Base-by-base conservation (phyloP, 768 basidiomycete genomes). In the Chalciporus sphaerocephalus region DNA sequence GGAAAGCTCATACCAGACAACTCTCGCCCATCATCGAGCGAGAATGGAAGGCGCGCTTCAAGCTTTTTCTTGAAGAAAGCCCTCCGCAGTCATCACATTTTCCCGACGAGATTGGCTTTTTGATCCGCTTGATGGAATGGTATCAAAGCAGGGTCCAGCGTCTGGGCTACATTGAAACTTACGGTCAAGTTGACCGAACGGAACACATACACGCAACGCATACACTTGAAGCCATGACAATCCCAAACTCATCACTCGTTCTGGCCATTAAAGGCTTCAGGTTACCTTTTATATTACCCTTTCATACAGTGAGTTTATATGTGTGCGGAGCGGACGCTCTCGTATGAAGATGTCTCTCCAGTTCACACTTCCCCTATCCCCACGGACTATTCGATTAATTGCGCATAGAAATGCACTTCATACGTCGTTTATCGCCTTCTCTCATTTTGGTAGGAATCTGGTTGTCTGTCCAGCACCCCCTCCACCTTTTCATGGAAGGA, bases 381-480 rank as follows among this genome's bases (percentile, higher is more conserved):
- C 71, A 16, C 64, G 75, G 16, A 60, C 64, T 20, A 70, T 67
- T 18, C 73, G 76, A 16, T 54, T 76, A 12, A 72, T 78, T 30
- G 69, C 73, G 5, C 73, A 78, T 46, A 60, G 72, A 40, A 75
- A 73, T 45, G 75, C 72, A 23, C 60, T 78, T 12, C 65, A 74
- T 38, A 70, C 71, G 15, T 72, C 74, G 5, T 67, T 75, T 51
- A 54, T 57, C n/a, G 61, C 70, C 21, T 67, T 72, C 34, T 61
- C 66, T 8, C 70, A 72, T 42, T 34, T 55, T 5, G 55, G 55
- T 21, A 53, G 25, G 30, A 46, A 52, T n/a, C 21, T 59, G 4
- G 42, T 53, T 42, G 62, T 74, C 60, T 56, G 70, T 15, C 74
- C 73, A 0, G 68, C 76, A 5, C 71, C 71, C 0, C 59, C 65